These are phyloP conservation scores for Flaveria linearis DNA, from an alignment of 129 eudicot species.

Conservation along the genomic window DNA sequence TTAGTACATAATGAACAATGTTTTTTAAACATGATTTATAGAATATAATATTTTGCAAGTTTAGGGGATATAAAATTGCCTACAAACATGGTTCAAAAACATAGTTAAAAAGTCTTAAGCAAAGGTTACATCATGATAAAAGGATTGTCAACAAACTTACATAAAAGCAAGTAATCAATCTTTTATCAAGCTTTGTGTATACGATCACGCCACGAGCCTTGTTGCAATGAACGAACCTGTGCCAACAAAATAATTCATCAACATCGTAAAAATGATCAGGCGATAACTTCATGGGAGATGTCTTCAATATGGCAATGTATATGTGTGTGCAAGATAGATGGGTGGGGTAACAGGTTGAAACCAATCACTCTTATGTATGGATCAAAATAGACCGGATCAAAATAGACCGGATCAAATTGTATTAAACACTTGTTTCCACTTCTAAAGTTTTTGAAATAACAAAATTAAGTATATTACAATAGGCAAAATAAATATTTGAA, in stretches of 20 bases:
- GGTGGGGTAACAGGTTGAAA: neutral
- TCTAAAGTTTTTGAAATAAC: neutral
- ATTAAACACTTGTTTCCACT: neutral
- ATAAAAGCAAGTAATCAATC: neutral
- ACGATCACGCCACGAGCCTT: slow-evolving; percentile 98
- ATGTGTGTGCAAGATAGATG: neutral
- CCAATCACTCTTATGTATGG: neutral
- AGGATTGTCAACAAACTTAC: neutral
- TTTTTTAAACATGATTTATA: too few relatives aligned
- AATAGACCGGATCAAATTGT: neutral
- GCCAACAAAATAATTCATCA: neutral
- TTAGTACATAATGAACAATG: too few relatives aligned
- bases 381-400: neutral
- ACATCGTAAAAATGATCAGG: neutral
- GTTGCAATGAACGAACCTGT: slow-evolving; percentile 75
- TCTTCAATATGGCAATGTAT: neutral
- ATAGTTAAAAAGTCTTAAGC: neutral
- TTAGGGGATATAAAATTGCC: too few relatives aligned
- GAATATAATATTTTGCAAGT: too few relatives aligned
- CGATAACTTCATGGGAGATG: neutral
- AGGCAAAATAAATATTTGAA: neutral
- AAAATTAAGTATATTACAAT: neutral
- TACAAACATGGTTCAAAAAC: too few relatives aligned
- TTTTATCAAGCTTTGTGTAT: slow-evolving; percentile 47
- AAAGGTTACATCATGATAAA: neutral